phyloP scores from a whole-genome alignment of 768 basidiomycete species.

The Tremella fuciformis region DNA sequence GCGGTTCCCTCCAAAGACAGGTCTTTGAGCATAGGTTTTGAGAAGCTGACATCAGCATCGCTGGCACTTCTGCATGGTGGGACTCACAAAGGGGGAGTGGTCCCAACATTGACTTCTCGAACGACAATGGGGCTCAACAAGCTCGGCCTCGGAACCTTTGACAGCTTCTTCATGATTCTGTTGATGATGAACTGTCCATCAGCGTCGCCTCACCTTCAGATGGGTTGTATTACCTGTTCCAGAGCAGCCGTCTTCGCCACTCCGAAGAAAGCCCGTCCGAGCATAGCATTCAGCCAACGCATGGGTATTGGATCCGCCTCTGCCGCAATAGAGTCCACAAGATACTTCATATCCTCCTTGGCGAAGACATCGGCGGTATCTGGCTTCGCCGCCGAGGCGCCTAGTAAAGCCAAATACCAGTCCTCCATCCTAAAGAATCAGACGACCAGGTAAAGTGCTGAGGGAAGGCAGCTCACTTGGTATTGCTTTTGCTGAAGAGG shows the following conservation, averaged over 20 bases:
- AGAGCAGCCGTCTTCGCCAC: slow-evolving; percentile 78
- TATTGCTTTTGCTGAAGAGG: slow-evolving; percentile 79
- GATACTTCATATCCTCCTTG: slow-evolving; percentile 72
- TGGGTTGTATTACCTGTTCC: slow-evolving; percentile 56
- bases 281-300: slow-evolving; percentile 92
- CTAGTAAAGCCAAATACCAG: slow-evolving; percentile 65
- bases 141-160: slow-evolving; percentile 81
- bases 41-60: slow-evolving; percentile 59
- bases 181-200: slow-evolving; percentile 66
- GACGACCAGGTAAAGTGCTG: neutral
- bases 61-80: neutral
- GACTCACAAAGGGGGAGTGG: slow-evolving; percentile 61
- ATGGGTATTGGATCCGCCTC: slow-evolving; percentile 95
- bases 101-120: slow-evolving; percentile 83
- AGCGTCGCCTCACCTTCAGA: neutral
- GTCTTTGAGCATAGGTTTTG: slow-evolving; percentile 98
- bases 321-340: slow-evolving; percentile 81
- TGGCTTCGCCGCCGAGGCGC: slow-evolving; percentile 55
- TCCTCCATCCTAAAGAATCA: slow-evolving; percentile 71
- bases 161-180: slow-evolving; percentile 87
- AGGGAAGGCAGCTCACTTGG: slow-evolving; percentile 10
- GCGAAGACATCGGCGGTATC: slow-evolving; percentile 64
- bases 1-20: slow-evolving; percentile 92
- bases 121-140: slow-evolving; percentile 83
- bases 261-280: slow-evolving; percentile 89